Evolutionary conservation across 352 stramenopile genomes (phyloP).

Genomic region (Phytopythium litorale): DNA sequence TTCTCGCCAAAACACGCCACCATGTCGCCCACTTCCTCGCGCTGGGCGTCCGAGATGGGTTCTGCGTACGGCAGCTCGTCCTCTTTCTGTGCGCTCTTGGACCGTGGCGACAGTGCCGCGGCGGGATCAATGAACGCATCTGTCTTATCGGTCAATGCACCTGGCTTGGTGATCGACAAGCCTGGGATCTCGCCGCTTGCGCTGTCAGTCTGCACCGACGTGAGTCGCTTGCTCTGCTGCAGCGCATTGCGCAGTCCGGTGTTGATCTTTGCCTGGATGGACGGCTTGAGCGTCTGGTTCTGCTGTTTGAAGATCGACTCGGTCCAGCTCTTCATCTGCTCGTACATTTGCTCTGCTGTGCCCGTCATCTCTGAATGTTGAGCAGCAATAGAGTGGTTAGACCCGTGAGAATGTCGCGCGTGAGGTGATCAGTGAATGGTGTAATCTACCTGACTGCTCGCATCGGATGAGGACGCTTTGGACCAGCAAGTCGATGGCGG

Average conservation of each 20-base stretch:
- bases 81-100: constrained; percentile 57
- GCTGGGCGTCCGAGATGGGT: constrained; percentile 59
- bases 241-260: constrained; percentile 66
- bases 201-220: constrained; percentile 8
- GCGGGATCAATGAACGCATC: constrained; percentile 20
- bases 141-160: background rate
- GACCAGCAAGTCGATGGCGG: constrained; percentile 64
- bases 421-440: background rate
- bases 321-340: constrained; percentile 71
- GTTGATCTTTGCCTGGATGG: constrained; percentile 81
- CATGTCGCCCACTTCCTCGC: constrained; percentile 37
- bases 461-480: constrained; percentile 71
- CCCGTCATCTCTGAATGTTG: constrained; percentile 46
- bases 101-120: constrained; percentile 25
- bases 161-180: background rate
- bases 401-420: background rate
- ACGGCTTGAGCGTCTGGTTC: constrained; percentile 62
- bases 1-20: constrained; percentile 68
- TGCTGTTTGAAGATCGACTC: constrained; percentile 76
- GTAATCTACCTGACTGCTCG: constrained; percentile 57
- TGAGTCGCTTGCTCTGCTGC: constrained; percentile 62
- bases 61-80: constrained; percentile 80
- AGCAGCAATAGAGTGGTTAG: background rate
- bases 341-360: constrained; percentile 51
- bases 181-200: constrained; percentile 1